phyloP scores from a whole-genome alignment of 1,284 basidiomycete species.

The Kwoniella shivajii region DNA sequence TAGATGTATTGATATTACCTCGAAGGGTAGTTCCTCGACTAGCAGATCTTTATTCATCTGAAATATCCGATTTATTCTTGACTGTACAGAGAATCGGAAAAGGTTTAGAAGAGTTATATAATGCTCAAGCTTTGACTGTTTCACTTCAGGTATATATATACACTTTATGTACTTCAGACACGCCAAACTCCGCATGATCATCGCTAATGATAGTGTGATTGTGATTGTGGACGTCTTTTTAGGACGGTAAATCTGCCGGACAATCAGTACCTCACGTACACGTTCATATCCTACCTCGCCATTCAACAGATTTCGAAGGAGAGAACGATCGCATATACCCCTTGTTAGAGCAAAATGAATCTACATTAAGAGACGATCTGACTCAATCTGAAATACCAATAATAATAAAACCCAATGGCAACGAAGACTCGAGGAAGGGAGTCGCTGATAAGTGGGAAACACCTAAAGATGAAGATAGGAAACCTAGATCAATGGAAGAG shows the following conservation, averaged over 20 bases:
- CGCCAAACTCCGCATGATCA: not conserved
- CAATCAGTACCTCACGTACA: conserved; percentile 90
- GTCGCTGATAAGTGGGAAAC: conserved; percentile 53
- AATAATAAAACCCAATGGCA: not conserved
- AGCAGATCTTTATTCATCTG: conserved; percentile 67
- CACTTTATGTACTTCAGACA: not conserved
- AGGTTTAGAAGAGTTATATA: conserved; percentile 54
- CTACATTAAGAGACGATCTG: conserved; percentile 15
- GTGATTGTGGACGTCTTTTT: not conserved
- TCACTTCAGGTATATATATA: conserved; percentile 69
- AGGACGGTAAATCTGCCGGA: conserved; percentile 84
- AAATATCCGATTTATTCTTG: conserved; percentile 75
- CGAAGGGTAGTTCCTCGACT: conserved; percentile 73
- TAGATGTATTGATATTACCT: conserved; percentile 87
- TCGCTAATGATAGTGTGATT: not conserved
- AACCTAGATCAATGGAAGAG: conserved; percentile 67
- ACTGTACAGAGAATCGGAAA: conserved; percentile 63
- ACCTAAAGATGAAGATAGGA: conserved; percentile 67
- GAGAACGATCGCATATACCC: conserved; percentile 78
- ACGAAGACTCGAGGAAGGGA: not conserved
- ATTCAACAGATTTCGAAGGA: conserved; percentile 60
- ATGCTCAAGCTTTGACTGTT: conserved; percentile 66
- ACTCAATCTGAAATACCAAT: too few relatives aligned
- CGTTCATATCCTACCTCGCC: conserved; percentile 82
- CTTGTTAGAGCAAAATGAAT: conserved; percentile 69